phyloP scores from a whole-genome alignment of 768 basidiomycete genomes.

The Collybia nuda region DNA sequence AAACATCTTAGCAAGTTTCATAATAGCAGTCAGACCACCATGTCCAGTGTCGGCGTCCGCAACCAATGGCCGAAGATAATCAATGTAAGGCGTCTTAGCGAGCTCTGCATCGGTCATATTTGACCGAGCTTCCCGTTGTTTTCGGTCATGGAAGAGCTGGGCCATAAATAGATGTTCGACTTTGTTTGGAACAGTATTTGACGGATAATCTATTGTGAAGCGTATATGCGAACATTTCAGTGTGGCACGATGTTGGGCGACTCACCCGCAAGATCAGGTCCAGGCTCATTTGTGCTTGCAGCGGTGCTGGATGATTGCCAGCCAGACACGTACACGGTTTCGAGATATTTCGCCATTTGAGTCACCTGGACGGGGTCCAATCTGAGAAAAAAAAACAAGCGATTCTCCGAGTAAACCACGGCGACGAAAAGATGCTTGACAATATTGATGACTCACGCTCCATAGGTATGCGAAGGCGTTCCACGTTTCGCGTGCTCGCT shows the following conservation, averaged over 20 bases:
- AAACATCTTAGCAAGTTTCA: conserved; percentile 99
- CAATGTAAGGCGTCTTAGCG: conserved; percentile 66
- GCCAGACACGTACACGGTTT: conserved; percentile 98
- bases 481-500: conserved; percentile 73
- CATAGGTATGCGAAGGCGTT: conserved; percentile 93
- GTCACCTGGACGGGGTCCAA: conserved; percentile 98
- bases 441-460: conserved; percentile 76
- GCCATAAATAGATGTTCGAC: conserved; percentile 98
- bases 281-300: conserved; percentile 91
- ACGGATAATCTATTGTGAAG: conserved; percentile 82
- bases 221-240: not conserved
- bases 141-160: conserved; percentile 98
- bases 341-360: conserved; percentile 98
- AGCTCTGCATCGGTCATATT: conserved; percentile 70
- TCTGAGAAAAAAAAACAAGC: conserved; percentile 49
- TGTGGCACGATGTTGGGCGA: not conserved
- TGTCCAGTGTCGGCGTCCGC: conserved; percentile 99
- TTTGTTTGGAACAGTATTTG: conserved; percentile 98
- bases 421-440: not conserved
- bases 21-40: conserved; percentile 95
- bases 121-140: conserved; percentile 83
- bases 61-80: conserved; percentile 92
- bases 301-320: conserved; percentile 96
- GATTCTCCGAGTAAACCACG: not conserved
- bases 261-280: conserved; percentile 94